Conservation (phyloP, 1,284 basidiomycete species). For the Naganishia albida region DNA sequence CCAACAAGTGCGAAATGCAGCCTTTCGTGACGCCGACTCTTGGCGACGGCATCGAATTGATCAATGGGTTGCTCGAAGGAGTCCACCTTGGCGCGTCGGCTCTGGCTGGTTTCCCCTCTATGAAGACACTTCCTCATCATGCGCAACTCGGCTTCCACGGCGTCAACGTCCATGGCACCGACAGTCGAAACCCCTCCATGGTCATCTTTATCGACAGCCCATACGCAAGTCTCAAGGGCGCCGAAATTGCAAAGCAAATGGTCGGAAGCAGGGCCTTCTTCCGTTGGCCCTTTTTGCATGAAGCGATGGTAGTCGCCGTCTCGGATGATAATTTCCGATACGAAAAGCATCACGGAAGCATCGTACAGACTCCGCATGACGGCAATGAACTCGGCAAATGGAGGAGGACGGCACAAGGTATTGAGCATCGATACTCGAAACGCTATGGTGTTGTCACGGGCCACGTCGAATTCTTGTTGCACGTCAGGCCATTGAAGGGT, state of each 20-base stretch:
- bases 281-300: constrained; percentile 92
- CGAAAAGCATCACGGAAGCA: constrained; percentile 65
- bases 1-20: constrained; percentile 76
- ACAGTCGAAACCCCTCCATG: constrained; percentile 89
- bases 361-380: constrained; percentile 71
- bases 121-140: constrained; percentile 82
- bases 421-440: constrained; percentile 86
- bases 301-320: constrained; percentile 82
- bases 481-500: constrained; percentile 86
- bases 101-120: constrained; percentile 91
- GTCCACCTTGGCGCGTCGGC: constrained; percentile 83
- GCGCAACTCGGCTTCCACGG: constrained; percentile 78
- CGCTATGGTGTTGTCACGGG: constrained; percentile 84
- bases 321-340: constrained; percentile 88
- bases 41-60: constrained; percentile 74
- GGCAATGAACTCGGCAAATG: constrained; percentile 67
- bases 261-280: constrained; percentile 77
- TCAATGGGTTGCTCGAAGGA: constrained; percentile 84
- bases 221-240: constrained; percentile 67
- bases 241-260: constrained; percentile 73
- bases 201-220: constrained; percentile 79
- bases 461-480: constrained; percentile 73
- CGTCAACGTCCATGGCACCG: constrained; percentile 90
- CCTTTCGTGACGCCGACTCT: constrained; percentile 84
- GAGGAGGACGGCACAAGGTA: constrained; percentile 75